Conservation (phyloP, 306 rosid genomes). For the Boehmeria nivea region DNA sequence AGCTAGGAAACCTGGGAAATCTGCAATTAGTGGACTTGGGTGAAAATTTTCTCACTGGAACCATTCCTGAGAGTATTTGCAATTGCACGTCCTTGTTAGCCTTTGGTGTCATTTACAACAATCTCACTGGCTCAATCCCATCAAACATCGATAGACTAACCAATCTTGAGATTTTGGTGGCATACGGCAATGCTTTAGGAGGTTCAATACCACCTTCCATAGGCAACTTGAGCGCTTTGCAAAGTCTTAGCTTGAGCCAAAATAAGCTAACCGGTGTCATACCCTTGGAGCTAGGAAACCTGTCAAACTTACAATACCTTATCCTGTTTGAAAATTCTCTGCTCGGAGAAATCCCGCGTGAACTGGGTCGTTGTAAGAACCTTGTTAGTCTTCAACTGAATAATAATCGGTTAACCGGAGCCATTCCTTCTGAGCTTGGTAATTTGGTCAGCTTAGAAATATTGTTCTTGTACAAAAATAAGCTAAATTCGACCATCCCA, state of each 20-base stretch:
- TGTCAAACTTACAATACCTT: slow-evolving; percentile 42
- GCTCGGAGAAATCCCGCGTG: slow-evolving; percentile 58
- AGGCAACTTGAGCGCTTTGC: slow-evolving; percentile 45
- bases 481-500: slow-evolving; percentile 61
- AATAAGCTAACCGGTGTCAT: slow-evolving; percentile 58
- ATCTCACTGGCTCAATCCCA: slow-evolving; percentile 62
- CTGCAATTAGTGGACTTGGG: slow-evolving; percentile 48
- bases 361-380: slow-evolving; percentile 45
- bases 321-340: slow-evolving; percentile 41
- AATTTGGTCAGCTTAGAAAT: slow-evolving; percentile 42
- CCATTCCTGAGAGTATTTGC: slow-evolving; percentile 63
- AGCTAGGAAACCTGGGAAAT: slow-evolving; percentile 42
- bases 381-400: slow-evolving; percentile 48
- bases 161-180: slow-evolving; percentile 34
- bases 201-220: slow-evolving; percentile 65
- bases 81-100: slow-evolving; percentile 55
- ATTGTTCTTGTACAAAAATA: slow-evolving; percentile 42
- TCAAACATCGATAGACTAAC: slow-evolving; percentile 48
- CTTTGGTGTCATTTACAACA: slow-evolving; percentile 38
- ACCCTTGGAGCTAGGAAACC: slow-evolving; percentile 57
- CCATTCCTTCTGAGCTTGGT: slow-evolving; percentile 67
- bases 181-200: slow-evolving; percentile 40
- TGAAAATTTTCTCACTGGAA: slow-evolving; percentile 48
- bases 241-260: slow-evolving; percentile 52
- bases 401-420: slow-evolving; percentile 44